These are phyloP conservation scores for Musa schizocarpa DNA, from an alignment of 176 grass and related monocot species.

Conservation along the genomic window DNA sequence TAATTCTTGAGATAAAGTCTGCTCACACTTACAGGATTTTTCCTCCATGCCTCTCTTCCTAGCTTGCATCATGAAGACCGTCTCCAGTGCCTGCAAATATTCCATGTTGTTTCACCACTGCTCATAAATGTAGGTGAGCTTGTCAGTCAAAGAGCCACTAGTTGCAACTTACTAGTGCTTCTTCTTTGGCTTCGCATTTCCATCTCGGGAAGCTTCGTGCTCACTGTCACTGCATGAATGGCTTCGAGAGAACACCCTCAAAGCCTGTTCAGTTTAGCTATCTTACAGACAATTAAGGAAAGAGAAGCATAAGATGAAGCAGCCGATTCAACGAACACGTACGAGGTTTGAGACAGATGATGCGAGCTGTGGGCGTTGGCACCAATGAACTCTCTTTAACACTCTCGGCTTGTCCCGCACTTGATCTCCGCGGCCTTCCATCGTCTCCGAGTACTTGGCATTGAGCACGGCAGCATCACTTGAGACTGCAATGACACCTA, in stretches of 20 bases:
- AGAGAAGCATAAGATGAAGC: background rate
- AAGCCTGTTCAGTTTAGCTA: background rate
- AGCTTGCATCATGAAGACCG: no score
- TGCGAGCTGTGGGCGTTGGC: background rate
- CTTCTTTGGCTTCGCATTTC: background rate
- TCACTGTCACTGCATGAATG: background rate
- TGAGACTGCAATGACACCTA: conserved; percentile 15
- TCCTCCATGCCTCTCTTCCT: no score
- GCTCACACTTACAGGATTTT: no score
- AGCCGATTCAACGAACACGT: background rate
- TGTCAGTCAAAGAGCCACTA: background rate
- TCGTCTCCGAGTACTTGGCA: background rate
- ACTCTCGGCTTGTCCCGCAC: background rate
- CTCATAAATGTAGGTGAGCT: no score
- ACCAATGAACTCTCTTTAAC: background rate
- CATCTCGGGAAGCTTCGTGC: background rate
- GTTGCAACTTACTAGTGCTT: background rate
- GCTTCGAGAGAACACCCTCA: background rate
- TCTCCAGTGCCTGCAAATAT: no score
- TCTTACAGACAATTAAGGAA: background rate
- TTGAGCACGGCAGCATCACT: conserved; percentile 6
- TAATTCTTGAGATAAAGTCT: no score
- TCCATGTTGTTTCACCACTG: no score
- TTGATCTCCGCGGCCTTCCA: background rate
- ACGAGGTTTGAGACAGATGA: background rate